A percentile compares a stretch with the other conserved stretches of the same genome.
Conservation (phyloP, 2,329 filamentous ascomycete genomes). For the Alternaria brassicicola region DNA sequence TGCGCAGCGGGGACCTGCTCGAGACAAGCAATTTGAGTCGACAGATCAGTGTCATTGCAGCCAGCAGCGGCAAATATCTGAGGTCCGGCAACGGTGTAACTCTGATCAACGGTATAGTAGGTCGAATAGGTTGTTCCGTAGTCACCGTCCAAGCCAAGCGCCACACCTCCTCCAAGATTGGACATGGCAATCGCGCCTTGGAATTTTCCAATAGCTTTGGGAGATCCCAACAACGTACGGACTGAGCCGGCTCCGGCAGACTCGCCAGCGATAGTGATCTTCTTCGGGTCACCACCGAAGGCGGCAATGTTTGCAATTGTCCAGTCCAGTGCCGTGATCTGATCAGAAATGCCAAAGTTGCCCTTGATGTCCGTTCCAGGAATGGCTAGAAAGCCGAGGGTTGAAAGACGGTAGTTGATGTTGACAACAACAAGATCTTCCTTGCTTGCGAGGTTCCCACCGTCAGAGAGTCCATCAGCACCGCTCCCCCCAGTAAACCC, state of each 20-base stretch:
- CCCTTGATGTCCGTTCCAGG: constrained; percentile 61
- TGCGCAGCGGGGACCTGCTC: constrained; percentile 54
- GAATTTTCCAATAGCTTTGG: constrained; percentile 55
- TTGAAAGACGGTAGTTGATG: constrained; percentile 66
- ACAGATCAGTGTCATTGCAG: constrained; percentile 56
- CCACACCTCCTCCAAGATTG: constrained; percentile 63
- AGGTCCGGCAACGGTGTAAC: constrained; percentile 57
- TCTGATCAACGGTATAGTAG: constrained; percentile 63
- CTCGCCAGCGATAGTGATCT: constrained; percentile 56
- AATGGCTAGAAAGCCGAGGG: constrained; percentile 64
- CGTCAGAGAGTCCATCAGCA: constrained; percentile 51
- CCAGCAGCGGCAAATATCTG: constrained; percentile 59
- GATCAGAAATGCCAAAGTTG: constrained; percentile 61
- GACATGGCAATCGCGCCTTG: constrained; percentile 58
- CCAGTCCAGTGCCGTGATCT: constrained; percentile 59
- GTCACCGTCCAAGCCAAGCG: constrained; percentile 60
- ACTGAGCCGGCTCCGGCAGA: constrained; percentile 63
- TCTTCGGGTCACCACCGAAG: constrained; percentile 57
- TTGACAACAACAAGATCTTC: constrained; percentile 65
- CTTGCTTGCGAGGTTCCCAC: constrained; percentile 63
- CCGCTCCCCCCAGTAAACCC: constrained; percentile 60
- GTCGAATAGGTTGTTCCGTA: constrained; percentile 65
- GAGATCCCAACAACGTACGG: constrained; percentile 60
- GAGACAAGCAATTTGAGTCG: constrained; percentile 61
- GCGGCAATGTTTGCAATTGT: constrained; percentile 53